Conservation (phyloP, 176 grass and related monocot genomes). For the Rhipidocladum racemiflorum region DNA sequence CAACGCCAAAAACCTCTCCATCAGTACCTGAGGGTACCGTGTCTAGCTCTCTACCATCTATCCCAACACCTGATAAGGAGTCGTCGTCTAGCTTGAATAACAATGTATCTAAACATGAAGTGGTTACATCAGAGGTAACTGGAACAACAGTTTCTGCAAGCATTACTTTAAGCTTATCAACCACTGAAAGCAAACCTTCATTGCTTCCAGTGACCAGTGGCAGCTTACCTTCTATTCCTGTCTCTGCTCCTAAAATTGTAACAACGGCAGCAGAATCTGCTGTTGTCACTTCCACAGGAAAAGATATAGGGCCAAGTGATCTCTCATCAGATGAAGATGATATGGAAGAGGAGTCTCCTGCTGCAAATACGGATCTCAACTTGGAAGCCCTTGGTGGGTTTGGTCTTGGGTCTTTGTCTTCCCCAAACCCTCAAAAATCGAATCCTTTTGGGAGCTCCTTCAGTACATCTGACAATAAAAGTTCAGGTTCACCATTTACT, state of each 20-base stretch:
- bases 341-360: conserved; percentile 88
- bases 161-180: conserved; percentile 24
- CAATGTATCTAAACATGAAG: conserved; percentile 42
- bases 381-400: conserved; percentile 83
- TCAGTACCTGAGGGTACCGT: conserved; percentile 22
- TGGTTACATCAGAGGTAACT: conserved; percentile 42
- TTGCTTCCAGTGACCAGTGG: conserved; percentile 25
- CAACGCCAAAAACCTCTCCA: conserved; percentile 32
- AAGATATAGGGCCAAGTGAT: conserved; percentile 37
- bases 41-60: conserved; percentile 39
- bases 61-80: conserved; percentile 29
- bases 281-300: conserved; percentile 39
- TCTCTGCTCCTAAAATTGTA: conserved; percentile 34
- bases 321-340: conserved; percentile 79
- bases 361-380: conserved; percentile 48
- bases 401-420: conserved; percentile 60
- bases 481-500: conserved; percentile 37
- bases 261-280: conserved; percentile 32
- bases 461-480: conserved; percentile 50
- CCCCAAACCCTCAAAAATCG: conserved; percentile 60
- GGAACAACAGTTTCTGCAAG: conserved; percentile 30
- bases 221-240: conserved; percentile 38
- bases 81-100: conserved; percentile 32
- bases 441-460: conserved; percentile 84
- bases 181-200: conserved; percentile 41